phyloP scores from a whole-genome alignment of 1,139 yeast species.

The Groenewaldozyma sp. region DNA sequence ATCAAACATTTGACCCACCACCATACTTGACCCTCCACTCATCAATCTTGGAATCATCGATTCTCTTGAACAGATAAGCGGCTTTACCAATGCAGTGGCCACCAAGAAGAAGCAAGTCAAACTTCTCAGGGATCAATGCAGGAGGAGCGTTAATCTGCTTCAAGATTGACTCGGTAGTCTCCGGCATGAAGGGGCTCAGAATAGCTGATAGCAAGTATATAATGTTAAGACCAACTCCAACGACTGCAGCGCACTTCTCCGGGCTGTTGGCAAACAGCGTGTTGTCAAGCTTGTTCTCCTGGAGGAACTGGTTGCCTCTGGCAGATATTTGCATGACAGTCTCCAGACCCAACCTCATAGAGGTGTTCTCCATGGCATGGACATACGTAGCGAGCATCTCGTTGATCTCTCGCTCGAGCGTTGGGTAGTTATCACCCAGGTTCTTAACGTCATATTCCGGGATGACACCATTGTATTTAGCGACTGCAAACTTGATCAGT shows the following conservation, averaged over 20 bases:
- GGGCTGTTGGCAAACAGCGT: conserved; percentile 68
- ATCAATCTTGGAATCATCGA: conserved; percentile 80
- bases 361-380: conserved; percentile 67
- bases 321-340: conserved; percentile 84
- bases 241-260: conserved; percentile 81
- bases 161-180: conserved; percentile 57
- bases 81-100: conserved; percentile 92
- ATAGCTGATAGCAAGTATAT: conserved; percentile 75
- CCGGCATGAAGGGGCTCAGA: conserved; percentile 86
- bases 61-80: conserved; percentile 81
- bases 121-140: conserved; percentile 66
- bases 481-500: conserved; percentile 77
- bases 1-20: conserved; percentile 29
- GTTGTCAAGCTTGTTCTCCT: conserved; percentile 91
- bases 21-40: conserved; percentile 86
- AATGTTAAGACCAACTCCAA: conserved; percentile 83
- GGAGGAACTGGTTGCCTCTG: conserved; percentile 90
- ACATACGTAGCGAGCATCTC: conserved; percentile 51
- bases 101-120: conserved; percentile 55
- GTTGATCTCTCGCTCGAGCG: conserved; percentile 52
- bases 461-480: conserved; percentile 85
- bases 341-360: conserved; percentile 79
- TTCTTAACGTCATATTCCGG: conserved; percentile 45
- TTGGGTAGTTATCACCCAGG: conserved; percentile 36
- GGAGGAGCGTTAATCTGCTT: conserved; percentile 78